These are phyloP conservation scores for Phlyctochytrium arcticum DNA, from an alignment of 192 early-diverging fungal species.

Conservation along the genomic window DNA sequence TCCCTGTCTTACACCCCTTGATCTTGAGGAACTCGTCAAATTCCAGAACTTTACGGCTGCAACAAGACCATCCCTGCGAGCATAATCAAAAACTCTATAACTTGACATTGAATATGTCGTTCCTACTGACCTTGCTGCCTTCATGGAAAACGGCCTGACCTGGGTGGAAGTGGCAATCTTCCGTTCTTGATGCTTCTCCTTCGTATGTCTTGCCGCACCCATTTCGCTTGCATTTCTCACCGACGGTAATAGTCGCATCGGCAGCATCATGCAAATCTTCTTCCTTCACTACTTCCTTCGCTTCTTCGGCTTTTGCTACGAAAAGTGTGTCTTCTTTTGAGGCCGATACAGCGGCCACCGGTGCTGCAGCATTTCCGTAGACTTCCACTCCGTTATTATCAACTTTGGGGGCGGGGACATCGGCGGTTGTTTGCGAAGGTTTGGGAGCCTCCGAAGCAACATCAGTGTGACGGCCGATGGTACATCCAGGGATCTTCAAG, in stretches of 20 bases:
- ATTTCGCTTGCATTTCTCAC: slow-evolving; percentile 78
- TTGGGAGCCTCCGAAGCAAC: slow-evolving; percentile 32
- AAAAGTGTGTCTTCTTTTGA: slow-evolving; percentile 22
- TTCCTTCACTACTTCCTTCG: slow-evolving; percentile 50
- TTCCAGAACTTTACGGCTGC: slow-evolving; percentile 88
- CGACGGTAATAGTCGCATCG: slow-evolving; percentile 63
- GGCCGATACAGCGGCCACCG: slow-evolving; percentile 25
- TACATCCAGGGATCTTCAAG: slow-evolving; percentile 83
- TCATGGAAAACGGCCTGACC: slow-evolving; percentile 95
- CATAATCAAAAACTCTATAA: not conserved
- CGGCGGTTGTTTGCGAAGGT: slow-evolving; percentile 36
- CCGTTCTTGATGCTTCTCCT: slow-evolving; percentile 48
- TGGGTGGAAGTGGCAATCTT: slow-evolving; percentile 80
- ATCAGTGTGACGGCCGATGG: slow-evolving; percentile 67
- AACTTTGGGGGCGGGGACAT: slow-evolving; percentile 9
- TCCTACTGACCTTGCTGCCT: slow-evolving; percentile 70
- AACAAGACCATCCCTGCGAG: slow-evolving; percentile 89
- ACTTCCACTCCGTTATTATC: slow-evolving; percentile 30
- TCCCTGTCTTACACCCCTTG: slow-evolving; percentile 82
- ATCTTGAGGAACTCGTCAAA: slow-evolving; percentile 99
- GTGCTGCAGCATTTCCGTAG: slow-evolving; percentile 29
- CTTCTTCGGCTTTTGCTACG: slow-evolving; percentile 8
- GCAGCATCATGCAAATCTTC: slow-evolving; percentile 73
- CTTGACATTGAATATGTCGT: not conserved
- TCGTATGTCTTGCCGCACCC: slow-evolving; percentile 69